Conservation (phyloP, 148 eudicot genomes). For the Amaranthus hypochondriacus region DNA sequence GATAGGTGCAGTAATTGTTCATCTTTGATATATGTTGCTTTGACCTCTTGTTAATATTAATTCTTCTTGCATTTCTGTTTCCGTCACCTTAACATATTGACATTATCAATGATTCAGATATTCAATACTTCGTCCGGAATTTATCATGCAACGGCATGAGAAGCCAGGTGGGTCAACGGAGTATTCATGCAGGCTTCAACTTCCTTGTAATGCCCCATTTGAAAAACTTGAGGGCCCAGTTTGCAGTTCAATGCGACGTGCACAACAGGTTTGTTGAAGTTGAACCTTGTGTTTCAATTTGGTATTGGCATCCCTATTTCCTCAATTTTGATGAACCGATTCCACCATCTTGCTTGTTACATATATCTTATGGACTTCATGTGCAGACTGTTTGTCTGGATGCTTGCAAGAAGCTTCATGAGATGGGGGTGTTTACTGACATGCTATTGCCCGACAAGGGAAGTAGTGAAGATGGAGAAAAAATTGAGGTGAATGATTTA, state of each 20-base stretch:
- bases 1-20: slow-evolving; percentile 54
- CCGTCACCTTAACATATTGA: neutral
- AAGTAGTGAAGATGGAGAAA: slow-evolving; percentile 64
- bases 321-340: neutral
- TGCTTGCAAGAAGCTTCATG: slow-evolving; percentile 99
- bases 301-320: neutral
- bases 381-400: slow-evolving; percentile 91
- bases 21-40: neutral
- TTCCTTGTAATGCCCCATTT: slow-evolving; percentile 97
- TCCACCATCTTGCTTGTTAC: neutral
- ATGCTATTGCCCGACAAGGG: slow-evolving; percentile 99
- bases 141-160: slow-evolving; percentile 89
- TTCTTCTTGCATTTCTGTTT: neutral
- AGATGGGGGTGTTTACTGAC: slow-evolving; percentile 98
- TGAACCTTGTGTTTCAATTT: neutral
- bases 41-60: neutral
- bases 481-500: slow-evolving; percentile 66
- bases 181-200: slow-evolving; percentile 96
- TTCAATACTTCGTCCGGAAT: slow-evolving; percentile 96
- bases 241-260: slow-evolving; percentile 86
- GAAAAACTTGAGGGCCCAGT: slow-evolving; percentile 90
- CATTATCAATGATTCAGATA: slow-evolving; percentile 44
- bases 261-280: slow-evolving; percentile 70
- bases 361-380: slow-evolving; percentile 1
- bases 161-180: slow-evolving; percentile 68